A percentile compares a stretch with the other conserved stretches of the same genome.
phyloP scores from a whole-genome alignment of 176 grass and related monocot genomes.

The Cenchrus purpureus region DNA sequence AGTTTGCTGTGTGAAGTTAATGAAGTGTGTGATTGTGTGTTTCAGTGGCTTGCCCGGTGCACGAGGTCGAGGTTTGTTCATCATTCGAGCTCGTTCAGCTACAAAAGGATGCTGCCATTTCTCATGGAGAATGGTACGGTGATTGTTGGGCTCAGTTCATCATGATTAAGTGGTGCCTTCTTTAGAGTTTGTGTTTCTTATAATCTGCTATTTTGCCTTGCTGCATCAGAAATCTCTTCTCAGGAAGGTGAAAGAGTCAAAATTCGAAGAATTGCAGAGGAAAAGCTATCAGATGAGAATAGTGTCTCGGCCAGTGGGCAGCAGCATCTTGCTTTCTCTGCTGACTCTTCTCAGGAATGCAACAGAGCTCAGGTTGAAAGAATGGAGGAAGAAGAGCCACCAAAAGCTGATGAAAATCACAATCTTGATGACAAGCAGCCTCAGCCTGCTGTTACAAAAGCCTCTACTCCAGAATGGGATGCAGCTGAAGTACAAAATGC shows the following conservation, averaged over 20 bases:
- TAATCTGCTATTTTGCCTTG: constrained; percentile 35
- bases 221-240: constrained; percentile 41
- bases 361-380: constrained; percentile 9
- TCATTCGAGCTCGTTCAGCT: constrained; percentile 70
- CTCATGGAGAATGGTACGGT: constrained; percentile 72
- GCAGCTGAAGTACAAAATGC: constrained; percentile 35
- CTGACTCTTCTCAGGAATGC: constrained; percentile 14
- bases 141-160: constrained; percentile 5
- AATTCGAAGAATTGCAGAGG: constrained; percentile 26
- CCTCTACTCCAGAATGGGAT: constrained; percentile 9
- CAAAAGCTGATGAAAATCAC: constrained; percentile 1
- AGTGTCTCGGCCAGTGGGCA: not conserved
- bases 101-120: constrained; percentile 90
- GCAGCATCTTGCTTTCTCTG: constrained; percentile 25
- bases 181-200: constrained; percentile 21
- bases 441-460: constrained; percentile 22
- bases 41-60: constrained; percentile 58
- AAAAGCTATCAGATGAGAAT: not conserved
- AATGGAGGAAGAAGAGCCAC: constrained; percentile 14
- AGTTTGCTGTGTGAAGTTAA: not conserved
- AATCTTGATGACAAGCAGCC: not conserved
- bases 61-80: constrained; percentile 61
- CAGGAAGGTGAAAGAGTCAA: constrained; percentile 25
- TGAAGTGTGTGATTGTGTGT: constrained; percentile 8
- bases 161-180: not conserved